These are phyloP conservation scores for Sequoiadendron giganteum DNA, from an alignment of 75 land plant genomes.

Conservation along the genomic window DNA sequence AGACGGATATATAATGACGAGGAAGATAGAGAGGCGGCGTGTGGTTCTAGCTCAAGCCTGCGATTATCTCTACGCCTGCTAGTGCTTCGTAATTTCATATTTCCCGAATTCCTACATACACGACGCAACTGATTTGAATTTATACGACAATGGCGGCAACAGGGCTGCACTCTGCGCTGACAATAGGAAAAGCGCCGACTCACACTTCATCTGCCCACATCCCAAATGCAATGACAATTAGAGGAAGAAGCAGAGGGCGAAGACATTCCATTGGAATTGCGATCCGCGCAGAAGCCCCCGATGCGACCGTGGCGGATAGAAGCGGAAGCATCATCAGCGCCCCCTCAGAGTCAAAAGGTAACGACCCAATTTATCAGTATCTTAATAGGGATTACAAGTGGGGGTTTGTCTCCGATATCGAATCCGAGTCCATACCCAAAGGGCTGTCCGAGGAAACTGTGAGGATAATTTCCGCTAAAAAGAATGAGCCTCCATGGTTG, in stretches of 20 bases:
- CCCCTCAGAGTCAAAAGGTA: background rate
- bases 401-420: constrained; percentile 76
- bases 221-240: background rate
- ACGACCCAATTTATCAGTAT: constrained; percentile 70
- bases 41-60: background rate
- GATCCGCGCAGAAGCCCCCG: constrained; percentile 11
- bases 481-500: constrained; percentile 96
- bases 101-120: background rate
- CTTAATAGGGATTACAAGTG: constrained; percentile 80
- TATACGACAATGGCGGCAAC: background rate
- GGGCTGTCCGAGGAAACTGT: constrained; percentile 89
- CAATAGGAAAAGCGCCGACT: background rate
- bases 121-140: background rate
- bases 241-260: background rate
- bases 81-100: background rate
- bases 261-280: background rate
- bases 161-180: background rate
- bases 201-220: background rate
- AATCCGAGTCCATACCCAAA: constrained; percentile 92
- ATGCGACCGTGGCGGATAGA: background rate
- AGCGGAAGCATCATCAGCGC: background rate
- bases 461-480: constrained; percentile 70
- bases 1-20: no score
- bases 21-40: background rate
- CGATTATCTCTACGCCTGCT: background rate